phyloP scores from a whole-genome alignment of 257 asterid genomes.

The Jacaranda copaia region DNA sequence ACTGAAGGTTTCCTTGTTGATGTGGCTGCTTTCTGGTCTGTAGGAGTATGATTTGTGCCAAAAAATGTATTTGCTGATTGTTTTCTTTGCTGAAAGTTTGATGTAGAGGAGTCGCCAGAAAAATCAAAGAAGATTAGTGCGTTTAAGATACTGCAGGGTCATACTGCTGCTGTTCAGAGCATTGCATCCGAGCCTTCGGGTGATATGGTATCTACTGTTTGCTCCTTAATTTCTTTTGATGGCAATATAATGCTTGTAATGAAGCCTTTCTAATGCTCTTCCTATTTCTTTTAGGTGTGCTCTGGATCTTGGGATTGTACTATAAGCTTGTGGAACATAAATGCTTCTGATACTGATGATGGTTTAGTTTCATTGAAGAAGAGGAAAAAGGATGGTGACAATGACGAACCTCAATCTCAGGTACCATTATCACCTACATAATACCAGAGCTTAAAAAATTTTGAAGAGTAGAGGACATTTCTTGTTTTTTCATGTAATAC shows the following conservation, averaged over 20 bases:
- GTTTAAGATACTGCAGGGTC: constrained; percentile 75
- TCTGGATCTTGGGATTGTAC: constrained; percentile 97
- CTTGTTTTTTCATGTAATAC: not conserved
- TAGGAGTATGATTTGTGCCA: constrained; percentile 24
- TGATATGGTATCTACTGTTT: constrained; percentile 65
- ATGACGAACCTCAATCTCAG: constrained; percentile 70
- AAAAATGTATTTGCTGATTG: constrained; percentile 32
- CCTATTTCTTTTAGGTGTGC: constrained; percentile 64
- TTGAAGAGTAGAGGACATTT: not conserved
- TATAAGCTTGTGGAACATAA: constrained; percentile 75
- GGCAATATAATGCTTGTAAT: constrained; percentile 4
- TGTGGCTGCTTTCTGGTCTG: constrained; percentile 34
- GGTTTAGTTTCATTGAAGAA: constrained; percentile 72
- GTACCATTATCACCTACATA: constrained; percentile 48
- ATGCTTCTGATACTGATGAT: constrained; percentile 54
- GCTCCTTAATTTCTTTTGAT: constrained; percentile 14
- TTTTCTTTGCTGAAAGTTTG: constrained; percentile 60
- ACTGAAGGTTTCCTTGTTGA: constrained; percentile 24
- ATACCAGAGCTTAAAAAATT: not conserved
- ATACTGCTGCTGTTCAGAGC: constrained; percentile 85
- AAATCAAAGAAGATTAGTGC: constrained; percentile 68
- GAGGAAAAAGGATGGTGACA: constrained; percentile 68
- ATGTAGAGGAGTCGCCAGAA: constrained; percentile 53
- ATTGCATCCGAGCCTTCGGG: constrained; percentile 76
- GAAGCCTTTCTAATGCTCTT: constrained; percentile 30